Evolutionary conservation across 495 filamentous ascomycete genomes (phyloP), one percentile per base, ranked within the genome.

Genomic region (Talaromyces thailandensis): DNA sequence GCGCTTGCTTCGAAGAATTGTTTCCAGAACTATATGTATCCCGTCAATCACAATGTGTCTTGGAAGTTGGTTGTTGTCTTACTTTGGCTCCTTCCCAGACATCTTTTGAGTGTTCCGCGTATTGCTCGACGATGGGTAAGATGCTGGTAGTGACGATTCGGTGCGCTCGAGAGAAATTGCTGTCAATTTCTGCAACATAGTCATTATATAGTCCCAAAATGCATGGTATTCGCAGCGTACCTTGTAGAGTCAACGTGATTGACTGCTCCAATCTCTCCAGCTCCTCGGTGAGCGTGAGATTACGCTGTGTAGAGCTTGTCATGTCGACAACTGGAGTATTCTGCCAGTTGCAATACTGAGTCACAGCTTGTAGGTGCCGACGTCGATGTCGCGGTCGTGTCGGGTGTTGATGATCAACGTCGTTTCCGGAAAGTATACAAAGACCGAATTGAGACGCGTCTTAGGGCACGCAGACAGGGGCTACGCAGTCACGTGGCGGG

Each of bases 11-110:
- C 94, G 76, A 98, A 98, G 83, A 98, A 98, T 79, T 96, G 91
- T 75, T 97, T 98, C 94, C 94, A 98, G 76, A 97, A 98, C 90
- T 95, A 37, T 58, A 6, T 16, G n/a, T n/a, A n/a, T 12, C 31
- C 14, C 11, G 18, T 50, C 6, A 28, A 7, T 61, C 18, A 98
- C 97, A 83, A 97, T 96, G 78, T 96, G 90, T 75, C 96, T 97
- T 93, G 93, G 97, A 75, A 97, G 97, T 90, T 93, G 67, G 8
- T 28, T 4, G 21, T 37, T 1, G 52, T 23, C 69, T 16, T 58
- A 92, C 92, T 84, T 96, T 96, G 56, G 94, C 93, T 32, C 93
- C 91, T 65, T 98, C 92, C 95, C 95, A 98, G 23, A 98, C 94
- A 56, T 91, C 84, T 60, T 88, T 88, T 0, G 94, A 98, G 70